Evolutionary conservation across 2,329 filamentous ascomycete species (phyloP).

Genomic region (Cladosporium sp.): DNA sequence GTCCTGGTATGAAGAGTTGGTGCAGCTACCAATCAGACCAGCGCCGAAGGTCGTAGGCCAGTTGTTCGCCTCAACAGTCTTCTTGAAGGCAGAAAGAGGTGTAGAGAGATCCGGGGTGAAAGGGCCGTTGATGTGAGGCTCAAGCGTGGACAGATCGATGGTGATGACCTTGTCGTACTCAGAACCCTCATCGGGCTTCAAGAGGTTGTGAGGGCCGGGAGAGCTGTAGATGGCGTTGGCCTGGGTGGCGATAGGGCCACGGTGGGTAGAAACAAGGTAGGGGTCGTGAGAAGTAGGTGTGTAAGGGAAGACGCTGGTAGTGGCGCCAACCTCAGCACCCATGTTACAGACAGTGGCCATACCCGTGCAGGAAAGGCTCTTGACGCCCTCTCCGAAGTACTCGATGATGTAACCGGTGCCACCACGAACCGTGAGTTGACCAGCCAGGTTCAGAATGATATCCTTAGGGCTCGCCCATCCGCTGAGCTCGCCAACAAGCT

Average conservation of each 20-base stretch:
- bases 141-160: slow-evolving; percentile 82
- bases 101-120: slow-evolving; percentile 95
- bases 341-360: slow-evolving; percentile 93
- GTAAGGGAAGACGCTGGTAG: slow-evolving; percentile 92
- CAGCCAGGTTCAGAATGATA: slow-evolving; percentile 84
- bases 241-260: slow-evolving; percentile 63
- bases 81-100: slow-evolving; percentile 83
- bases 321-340: slow-evolving; percentile 90
- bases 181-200: slow-evolving; percentile 73
- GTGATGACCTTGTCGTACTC: slow-evolving; percentile 88
- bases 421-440: slow-evolving; percentile 79
- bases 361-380: slow-evolving; percentile 83
- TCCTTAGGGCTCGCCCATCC: slow-evolving; percentile 96
- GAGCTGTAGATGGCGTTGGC: slow-evolving; percentile 58
- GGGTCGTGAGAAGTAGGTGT: slow-evolving; percentile 71
- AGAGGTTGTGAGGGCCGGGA: slow-evolving; percentile 56
- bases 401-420: slow-evolving; percentile 94
- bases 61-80: slow-evolving; percentile 72
- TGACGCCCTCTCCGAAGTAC: slow-evolving; percentile 72
- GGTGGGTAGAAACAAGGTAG: slow-evolving; percentile 81
- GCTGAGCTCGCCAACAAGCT: slow-evolving; percentile 73
- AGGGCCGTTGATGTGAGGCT: slow-evolving; percentile 95
- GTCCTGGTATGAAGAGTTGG: slow-evolving; percentile 97
- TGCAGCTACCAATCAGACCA: slow-evolving; percentile 94
- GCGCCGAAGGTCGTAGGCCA: slow-evolving; percentile 92